phyloP scores from a whole-genome alignment of 768 basidiomycete genomes.

The Zangia roseola region DNA sequence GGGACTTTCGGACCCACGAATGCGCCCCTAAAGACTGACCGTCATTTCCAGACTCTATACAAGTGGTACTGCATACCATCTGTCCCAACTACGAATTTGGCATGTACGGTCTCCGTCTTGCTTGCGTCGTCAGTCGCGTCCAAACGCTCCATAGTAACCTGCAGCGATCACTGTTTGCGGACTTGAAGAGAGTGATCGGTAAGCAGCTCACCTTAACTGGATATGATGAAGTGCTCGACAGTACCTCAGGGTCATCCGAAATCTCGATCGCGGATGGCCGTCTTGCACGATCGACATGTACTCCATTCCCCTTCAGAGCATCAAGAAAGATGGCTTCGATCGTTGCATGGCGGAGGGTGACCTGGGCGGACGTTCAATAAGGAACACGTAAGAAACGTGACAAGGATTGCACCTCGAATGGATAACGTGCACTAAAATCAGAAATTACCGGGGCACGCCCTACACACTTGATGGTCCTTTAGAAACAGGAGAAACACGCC shows the following conservation, averaged over 20 bases:
- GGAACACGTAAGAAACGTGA: not conserved
- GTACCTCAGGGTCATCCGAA: constrained; percentile 36
- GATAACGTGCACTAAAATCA: no score
- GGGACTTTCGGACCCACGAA: constrained; percentile 45
- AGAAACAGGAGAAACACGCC: no score
- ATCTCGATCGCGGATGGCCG: constrained; percentile 32
- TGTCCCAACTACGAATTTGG: constrained; percentile 37
- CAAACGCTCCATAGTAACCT: constrained; percentile 26
- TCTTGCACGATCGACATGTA: constrained; percentile 37
- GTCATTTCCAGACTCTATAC: not conserved
- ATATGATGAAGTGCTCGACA: constrained; percentile 32
- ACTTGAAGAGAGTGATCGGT: not conserved
- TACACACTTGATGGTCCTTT: no score
- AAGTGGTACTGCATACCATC: constrained; percentile 25
- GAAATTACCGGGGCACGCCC: constrained; percentile 57
- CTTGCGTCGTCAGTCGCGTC: constrained; percentile 27
- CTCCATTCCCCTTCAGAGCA: constrained; percentile 32
- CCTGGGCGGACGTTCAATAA: constrained; percentile 13
- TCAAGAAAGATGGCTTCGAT: constrained; percentile 44
- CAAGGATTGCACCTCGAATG: no score
- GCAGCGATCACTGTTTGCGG: not conserved
- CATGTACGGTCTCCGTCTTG: constrained; percentile 32
- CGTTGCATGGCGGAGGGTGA: constrained; percentile 41
- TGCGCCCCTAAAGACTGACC: constrained; percentile 35
- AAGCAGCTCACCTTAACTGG: constrained; percentile 28